These are phyloP conservation scores for Cokeromyces recurvatus DNA, from an alignment of 371 early-diverging fungal species.

Conservation along the genomic window DNA sequence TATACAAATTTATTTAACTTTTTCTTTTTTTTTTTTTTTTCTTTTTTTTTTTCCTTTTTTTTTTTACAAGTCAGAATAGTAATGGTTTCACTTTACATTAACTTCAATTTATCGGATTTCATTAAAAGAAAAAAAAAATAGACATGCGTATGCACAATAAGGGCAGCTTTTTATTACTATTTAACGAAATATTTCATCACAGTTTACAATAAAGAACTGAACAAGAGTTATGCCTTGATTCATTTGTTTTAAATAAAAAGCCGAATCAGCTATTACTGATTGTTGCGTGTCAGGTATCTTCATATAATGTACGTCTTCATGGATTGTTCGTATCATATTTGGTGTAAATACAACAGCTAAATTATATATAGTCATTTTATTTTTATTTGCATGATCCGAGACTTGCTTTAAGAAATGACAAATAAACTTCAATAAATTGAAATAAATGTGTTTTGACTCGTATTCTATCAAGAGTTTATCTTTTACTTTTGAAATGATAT, in stretches of 20 bases:
- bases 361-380: constrained; percentile 81
- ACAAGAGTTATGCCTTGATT: constrained; percentile 27
- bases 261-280: constrained; percentile 21
- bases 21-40: background rate
- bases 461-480: constrained; percentile 15
- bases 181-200: constrained; percentile 6
- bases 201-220: constrained; percentile 14
- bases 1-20: no score
- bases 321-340: constrained; percentile 71
- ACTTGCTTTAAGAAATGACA: constrained; percentile 63
- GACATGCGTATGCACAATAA: no score
- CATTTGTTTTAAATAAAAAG: constrained; percentile 29
- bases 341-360: constrained; percentile 87
- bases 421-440: constrained; percentile 54
- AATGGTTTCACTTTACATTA: no score
- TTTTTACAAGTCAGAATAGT: no score
- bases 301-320: constrained; percentile 22
- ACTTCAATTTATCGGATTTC: no score
- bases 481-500: constrained; percentile 17
- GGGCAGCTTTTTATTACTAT: no score
- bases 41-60: background rate
- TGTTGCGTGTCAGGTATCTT: constrained; percentile 18
- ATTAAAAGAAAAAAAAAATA: no score
- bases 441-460: constrained; percentile 14
- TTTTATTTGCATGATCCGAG: constrained; percentile 50